Base-by-base conservation (phyloP, 202 grass and related monocot species). In the Bolboschoenoplectus hybrid region DNA sequence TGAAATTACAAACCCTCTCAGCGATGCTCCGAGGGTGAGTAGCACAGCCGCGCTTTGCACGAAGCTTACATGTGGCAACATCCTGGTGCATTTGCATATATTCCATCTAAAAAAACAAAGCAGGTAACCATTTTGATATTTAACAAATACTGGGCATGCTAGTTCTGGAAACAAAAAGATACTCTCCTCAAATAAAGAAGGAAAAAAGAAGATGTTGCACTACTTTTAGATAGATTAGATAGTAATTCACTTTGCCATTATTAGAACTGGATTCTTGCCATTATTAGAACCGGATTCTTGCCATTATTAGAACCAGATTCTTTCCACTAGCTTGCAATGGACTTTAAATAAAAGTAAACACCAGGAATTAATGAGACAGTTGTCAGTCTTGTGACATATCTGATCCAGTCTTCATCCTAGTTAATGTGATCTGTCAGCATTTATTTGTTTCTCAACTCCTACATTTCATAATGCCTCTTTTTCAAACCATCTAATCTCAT, bases 21-120 rank as follows among this genome's bases (percentile, higher is more conserved):
- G 97, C 97, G 39, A 99, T 96, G 81, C 97, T 99, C 20, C 97
- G 89, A 0, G 93, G 97, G 67, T 99, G 97, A 58, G 97, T 99
- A 8, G 97, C 97, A 66, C 91, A 99, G 3, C 97, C 97, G 5
- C 97, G 89, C 88, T 96, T 99, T 3, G 97, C 97, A 55, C 97
- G 93, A 45, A 84, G 84, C 83, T 84, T 96, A 84, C 97, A 99
- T 70, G 93, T 87, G 45, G 95, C 26, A 57, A 91, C 92, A 85
- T 96, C 93, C 36, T 92, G 85, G 45, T 95, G 91, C 85, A 90
- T 81, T 72, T 93, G 91, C 57, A 98, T 47, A 85, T 83, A 98
- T 12, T 98, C 93, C 85, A 99, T 89, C 88, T 99, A 69, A 85
- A 63, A 89, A 94, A 0, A 87, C 85, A 35, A 36, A 89, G 87